These are phyloP conservation scores for Metschnikowia picachoensis DNA, from an alignment of 805 yeast genomes.

Conservation along the genomic window DNA sequence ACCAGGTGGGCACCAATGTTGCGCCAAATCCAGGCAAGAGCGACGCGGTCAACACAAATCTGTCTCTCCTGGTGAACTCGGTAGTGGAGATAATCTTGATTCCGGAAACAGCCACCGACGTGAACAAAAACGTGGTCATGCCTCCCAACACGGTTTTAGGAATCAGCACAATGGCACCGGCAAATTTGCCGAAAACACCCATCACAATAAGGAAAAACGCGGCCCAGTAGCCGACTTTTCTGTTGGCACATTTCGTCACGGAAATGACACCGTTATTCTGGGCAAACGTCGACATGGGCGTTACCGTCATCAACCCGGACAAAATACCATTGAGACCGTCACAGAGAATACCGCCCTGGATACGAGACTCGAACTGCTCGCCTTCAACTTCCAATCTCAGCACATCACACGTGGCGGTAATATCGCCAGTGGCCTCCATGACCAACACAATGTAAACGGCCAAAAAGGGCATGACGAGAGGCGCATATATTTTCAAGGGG, in stretches of 20 bases:
- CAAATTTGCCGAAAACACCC: conserved; percentile 69
- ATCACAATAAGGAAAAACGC: conserved; percentile 75
- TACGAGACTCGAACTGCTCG: conserved; percentile 70
- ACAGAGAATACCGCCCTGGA: conserved; percentile 90
- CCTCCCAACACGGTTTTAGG: conserved; percentile 49
- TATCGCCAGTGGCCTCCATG: conserved; percentile 95
- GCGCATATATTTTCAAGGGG: conserved; percentile 72
- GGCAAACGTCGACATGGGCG: conserved; percentile 92
- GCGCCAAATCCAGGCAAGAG: conserved; percentile 18
- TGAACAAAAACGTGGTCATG: conserved; percentile 19
- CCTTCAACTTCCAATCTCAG: conserved; percentile 85
- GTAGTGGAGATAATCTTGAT: conserved; percentile 20
- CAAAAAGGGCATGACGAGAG: conserved; percentile 78
- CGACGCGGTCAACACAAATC: conserved; percentile 18
- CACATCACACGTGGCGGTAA: conserved; percentile 91
- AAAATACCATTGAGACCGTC: conserved; percentile 80
- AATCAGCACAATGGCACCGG: conserved; percentile 65
- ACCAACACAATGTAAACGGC: conserved; percentile 78
- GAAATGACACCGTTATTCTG: conserved; percentile 95
- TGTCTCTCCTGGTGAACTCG: conserved; percentile 21
- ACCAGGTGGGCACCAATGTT: conserved; percentile 18
- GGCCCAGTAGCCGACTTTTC: conserved; percentile 77
- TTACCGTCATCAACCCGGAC: conserved; percentile 74
- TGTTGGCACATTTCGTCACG: conserved; percentile 85
- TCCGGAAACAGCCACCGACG: conserved; percentile 19